Evolutionary conservation across 1,284 basidiomycete genomes (phyloP), one percentile per base, ranked within the genome.

Genomic region (Ganoderma lucidum): DNA sequence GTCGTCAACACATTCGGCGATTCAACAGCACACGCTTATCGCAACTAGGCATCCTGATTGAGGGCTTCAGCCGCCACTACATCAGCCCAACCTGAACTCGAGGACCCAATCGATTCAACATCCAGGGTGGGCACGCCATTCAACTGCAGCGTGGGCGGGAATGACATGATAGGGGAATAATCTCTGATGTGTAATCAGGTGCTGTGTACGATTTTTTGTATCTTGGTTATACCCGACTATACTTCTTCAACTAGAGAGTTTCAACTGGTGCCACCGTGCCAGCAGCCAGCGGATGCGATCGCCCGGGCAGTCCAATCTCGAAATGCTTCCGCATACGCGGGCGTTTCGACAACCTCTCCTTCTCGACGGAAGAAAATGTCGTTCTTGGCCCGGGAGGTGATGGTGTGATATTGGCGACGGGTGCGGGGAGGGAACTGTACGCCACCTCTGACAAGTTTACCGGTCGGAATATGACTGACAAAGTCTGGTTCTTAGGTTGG

Each of bases 331-430:
- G 53, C 53, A 48, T 23, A 48, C 17, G n/a, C 45, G 45, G 1
- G 9, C 45, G 45, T 48, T 48, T 48, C 45, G 45, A 48, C 45
- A n/a, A 23, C 45, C 45, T 48, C 8, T 48, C 23, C 53, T 55
- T 23, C 23, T 23, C 28, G 53, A 55, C 9, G 53, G 10, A 14
- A 12, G 10, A 2, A 6, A 28, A 30, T 23, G 30, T 28, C 28
- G 1, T 70, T 78, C 45, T 51, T 76, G 76, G 75, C 6, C 76
- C 76, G 2, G 77, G 74, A 10, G 69, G 65, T 3, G 64, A 70
- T 3, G 75, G 72, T 28, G 75, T 73, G 35, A 28, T 30, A 4
- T 65, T 71, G 23, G 72, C 75, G 12, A 71, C 72, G 0, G 32
- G 17, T 3, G 30, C n/a, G n/a, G n/a, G n/a, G n/a, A 75, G 39